Conservation (phyloP, 441 rosid genomes). For the Biscutella auriculata region DNA sequence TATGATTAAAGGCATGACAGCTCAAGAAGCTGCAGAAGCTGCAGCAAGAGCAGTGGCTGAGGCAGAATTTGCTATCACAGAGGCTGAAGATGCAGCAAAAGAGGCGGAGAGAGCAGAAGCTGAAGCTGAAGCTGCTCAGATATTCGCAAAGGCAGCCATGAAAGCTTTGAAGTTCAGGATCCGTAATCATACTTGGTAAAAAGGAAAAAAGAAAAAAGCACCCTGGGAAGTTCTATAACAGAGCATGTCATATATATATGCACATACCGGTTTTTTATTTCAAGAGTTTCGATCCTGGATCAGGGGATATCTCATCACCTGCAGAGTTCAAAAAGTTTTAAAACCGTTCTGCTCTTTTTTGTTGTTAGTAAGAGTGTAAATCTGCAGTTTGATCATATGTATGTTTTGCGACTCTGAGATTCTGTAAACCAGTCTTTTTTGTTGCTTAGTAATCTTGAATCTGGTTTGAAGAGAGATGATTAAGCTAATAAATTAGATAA, state of each 20-base stretch:
- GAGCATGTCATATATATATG: constrained; percentile 8
- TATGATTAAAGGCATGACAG: constrained; percentile 67
- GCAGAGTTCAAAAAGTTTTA: constrained; percentile 9
- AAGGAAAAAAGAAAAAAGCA: not conserved
- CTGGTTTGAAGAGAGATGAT: constrained; percentile 1
- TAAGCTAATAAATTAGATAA: not conserved
- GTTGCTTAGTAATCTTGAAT: not conserved
- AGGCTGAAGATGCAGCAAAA: constrained; percentile 91
- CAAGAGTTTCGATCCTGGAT: not conserved
- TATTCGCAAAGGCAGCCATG: constrained; percentile 71
- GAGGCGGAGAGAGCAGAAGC: constrained; percentile 92
- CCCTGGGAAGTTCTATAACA: not conserved
- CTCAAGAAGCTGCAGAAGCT: constrained; percentile 81
- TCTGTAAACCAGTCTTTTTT: constrained; percentile 5
- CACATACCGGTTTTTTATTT: constrained; percentile 1
- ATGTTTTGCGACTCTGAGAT: constrained; percentile 12
- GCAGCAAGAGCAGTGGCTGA: constrained; percentile 91
- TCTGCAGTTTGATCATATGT: constrained; percentile 11
- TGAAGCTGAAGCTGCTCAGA: constrained; percentile 88
- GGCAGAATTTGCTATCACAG: constrained; percentile 88
- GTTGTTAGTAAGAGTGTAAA: constrained; percentile 17
- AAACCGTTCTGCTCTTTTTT: not conserved
- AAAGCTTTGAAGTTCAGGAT: constrained; percentile 57
- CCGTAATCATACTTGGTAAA: constrained; percentile 42
- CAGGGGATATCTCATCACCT: constrained; percentile 19